phyloP scores from a whole-genome alignment of 768 basidiomycete species.

The Peribolospora kevripleyi region DNA sequence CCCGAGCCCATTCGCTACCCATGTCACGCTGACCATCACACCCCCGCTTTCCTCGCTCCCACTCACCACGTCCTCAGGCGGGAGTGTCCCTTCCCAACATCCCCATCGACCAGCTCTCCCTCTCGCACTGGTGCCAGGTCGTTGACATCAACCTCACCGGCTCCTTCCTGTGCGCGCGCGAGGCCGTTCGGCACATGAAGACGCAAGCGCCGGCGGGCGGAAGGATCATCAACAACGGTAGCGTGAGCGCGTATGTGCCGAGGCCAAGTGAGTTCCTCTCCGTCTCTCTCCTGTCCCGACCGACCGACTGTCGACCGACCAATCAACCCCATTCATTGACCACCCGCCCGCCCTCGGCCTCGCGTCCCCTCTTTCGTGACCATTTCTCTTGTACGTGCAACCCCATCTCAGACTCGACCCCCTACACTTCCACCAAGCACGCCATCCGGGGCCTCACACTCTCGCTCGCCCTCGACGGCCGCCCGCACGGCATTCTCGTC shows the following conservation, averaged over 20 bases:
- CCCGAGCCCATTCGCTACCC: conserved; percentile 23
- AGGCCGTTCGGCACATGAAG: conserved; percentile 50
- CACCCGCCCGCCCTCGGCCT: no score
- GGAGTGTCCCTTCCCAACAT: conserved; percentile 31
- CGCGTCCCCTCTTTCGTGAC: no score
- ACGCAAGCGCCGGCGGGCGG: conserved; percentile 45
- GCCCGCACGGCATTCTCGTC: conserved; percentile 41
- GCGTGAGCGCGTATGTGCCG: conserved; percentile 41
- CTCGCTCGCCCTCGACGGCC: conserved; percentile 44
- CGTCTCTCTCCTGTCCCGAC: no score
- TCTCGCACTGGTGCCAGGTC: conserved; percentile 37
- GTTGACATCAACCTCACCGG: conserved; percentile 46
- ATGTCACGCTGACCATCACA: no score
- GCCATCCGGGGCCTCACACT: conserved; percentile 52
- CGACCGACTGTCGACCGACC: no score
- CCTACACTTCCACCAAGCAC: conserved; percentile 58
- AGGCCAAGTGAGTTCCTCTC: conserved; percentile 22
- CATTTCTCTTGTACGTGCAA: not conserved
- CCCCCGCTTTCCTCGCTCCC: no score
- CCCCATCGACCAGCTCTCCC: conserved; percentile 34
- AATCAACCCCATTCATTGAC: no score
- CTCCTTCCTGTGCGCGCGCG: conserved; percentile 46
- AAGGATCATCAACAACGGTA: conserved; percentile 66
- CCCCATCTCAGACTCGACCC: conserved; percentile 14
- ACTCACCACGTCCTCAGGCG: conserved; percentile 24